Base-by-base conservation (phyloP, 768 basidiomycete species). In the Trametes cubensis region DNA sequence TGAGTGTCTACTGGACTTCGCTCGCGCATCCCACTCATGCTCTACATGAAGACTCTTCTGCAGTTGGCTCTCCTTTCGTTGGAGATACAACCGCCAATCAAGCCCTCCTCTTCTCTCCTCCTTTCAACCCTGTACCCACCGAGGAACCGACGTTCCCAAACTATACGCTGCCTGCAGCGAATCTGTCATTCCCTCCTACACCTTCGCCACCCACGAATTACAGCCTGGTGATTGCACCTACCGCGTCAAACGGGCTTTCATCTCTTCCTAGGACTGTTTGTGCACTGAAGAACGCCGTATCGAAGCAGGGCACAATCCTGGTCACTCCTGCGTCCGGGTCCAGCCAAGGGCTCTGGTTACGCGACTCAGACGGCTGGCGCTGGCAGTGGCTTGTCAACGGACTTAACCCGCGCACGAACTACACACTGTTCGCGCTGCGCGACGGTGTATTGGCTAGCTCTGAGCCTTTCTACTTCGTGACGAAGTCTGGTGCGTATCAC, bases 1-100 rank as follows among this genome's bases (percentile, higher is more conserved):
- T 69, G 56, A 67, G 70, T 66, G 17, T 14, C 45, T 41, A 44
- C 38, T 15, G 11, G 3, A 20, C 11, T 41, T 8, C 26, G 18
- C 40, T 4, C 23, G 10, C 39, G 17, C 15, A 28, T 21, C 41
- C 21, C 40, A 23, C 26, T 46, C 13, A 21, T 14, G 7, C 17
- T 13, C 23, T 21, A 38, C n/a, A 34, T 28, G 41, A 49, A 38
- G 47, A 45, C 30, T 60, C 58, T 1, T 21, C 30, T 13, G 44
- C 55, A 4, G 20, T 39, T 4, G 48, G 25, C 14, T 52, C 46
- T 30, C 89, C 89, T 0, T 72, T 89, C 6, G 74, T 92, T 2
- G 89, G 88, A 3, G 92, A 94, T 71, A 85, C 89, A 1, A 90
- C 90, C 2, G 75, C 85, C 6, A 89, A 85, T 53, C 85, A 90